Conservation (phyloP, 2,329 filamentous ascomycete genomes). For the Ambrosiella beaveri region DNA sequence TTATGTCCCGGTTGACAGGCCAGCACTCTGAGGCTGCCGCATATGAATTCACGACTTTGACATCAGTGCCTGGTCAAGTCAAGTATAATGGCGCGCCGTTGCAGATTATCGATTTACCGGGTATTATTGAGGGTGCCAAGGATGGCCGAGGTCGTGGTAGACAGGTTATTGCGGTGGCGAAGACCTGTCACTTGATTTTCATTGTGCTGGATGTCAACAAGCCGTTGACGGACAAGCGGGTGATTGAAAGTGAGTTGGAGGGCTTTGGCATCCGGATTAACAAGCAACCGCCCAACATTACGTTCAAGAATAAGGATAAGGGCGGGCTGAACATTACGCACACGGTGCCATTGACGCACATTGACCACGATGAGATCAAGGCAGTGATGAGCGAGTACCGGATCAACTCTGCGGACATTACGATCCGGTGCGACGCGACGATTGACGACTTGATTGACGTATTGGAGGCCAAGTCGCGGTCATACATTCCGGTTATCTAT, state of each 20-base stretch:
- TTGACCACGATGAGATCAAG: constrained; percentile 91
- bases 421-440: constrained; percentile 93
- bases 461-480: constrained; percentile 81
- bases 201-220: constrained; percentile 98
- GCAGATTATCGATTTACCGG: constrained; percentile 94
- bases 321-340: constrained; percentile 92
- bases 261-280: constrained; percentile 97
- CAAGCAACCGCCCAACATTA: constrained; percentile 91
- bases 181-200: constrained; percentile 97
- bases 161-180: constrained; percentile 96
- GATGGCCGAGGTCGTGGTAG: constrained; percentile 94
- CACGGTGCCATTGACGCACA: constrained; percentile 80
- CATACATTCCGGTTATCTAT: constrained; percentile 98
- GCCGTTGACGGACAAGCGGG: constrained; percentile 84
- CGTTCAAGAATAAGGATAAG: constrained; percentile 99
- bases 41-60: constrained; percentile 97
- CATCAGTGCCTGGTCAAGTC: constrained; percentile 91
- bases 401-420: constrained; percentile 91
- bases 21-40: constrained; percentile 95
- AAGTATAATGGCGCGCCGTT: constrained; percentile 93
- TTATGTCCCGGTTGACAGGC: constrained; percentile 87
- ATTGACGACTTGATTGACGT: constrained; percentile 95
- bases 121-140: constrained; percentile 97
- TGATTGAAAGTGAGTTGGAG: constrained; percentile 90
- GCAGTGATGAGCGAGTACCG: constrained; percentile 95